Conservation (phyloP, 192 early-diverging fungal species). For the Entomortierella lignicola region DNA sequence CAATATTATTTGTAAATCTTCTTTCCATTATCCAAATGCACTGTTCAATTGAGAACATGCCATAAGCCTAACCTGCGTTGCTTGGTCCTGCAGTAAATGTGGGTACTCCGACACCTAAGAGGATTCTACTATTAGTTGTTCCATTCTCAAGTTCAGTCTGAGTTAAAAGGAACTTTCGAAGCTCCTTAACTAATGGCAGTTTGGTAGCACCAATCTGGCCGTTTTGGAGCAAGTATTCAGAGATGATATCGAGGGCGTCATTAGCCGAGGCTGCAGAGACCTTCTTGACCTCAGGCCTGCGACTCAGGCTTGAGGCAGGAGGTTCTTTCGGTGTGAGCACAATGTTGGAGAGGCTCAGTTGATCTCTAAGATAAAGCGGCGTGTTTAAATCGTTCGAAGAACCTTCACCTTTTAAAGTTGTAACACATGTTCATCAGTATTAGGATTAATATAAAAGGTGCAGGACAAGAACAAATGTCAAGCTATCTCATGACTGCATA, state of each 20-base stretch:
- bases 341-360: conserved; percentile 18
- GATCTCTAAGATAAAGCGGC: not conserved
- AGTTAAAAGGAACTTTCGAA: conserved; percentile 38
- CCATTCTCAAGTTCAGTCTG: conserved; percentile 45
- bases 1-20: not conserved
- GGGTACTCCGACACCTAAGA: conserved; percentile 16
- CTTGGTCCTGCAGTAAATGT: not conserved
- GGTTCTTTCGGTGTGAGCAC: conserved; percentile 24
- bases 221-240: conserved; percentile 50
- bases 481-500: not conserved
- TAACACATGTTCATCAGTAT: too few relatives aligned
- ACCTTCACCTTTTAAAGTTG: conserved; percentile 7
- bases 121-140: conserved; percentile 4
- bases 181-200: conserved; percentile 44
- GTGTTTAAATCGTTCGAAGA: conserved; percentile 5
- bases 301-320: conserved; percentile 17
- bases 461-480: not conserved
- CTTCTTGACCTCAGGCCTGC: conserved; percentile 42
- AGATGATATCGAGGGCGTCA: conserved; percentile 50
- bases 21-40: too few relatives aligned
- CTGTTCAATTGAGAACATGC: too few relatives aligned
- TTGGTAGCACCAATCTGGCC: conserved; percentile 51
- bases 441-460: too few relatives aligned
- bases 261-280: conserved; percentile 35
- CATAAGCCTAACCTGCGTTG: conserved; percentile 11